Base-by-base conservation (phyloP, 2,329 filamentous ascomycete species). In the Blumeria hordei region DNA sequence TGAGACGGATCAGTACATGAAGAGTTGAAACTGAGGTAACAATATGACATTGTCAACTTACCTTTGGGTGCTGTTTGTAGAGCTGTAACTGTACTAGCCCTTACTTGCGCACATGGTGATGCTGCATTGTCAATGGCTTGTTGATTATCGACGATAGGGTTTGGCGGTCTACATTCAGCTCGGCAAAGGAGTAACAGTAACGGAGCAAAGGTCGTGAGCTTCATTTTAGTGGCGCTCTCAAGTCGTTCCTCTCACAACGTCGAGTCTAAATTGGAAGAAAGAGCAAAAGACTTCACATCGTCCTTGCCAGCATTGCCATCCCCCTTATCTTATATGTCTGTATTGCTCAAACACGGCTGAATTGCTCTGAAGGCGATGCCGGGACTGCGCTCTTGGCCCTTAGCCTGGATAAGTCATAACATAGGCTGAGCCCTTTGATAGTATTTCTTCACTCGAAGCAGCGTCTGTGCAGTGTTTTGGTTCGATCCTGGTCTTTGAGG, bases 1-100 rank as follows among this genome's bases (percentile, higher is more conserved):
- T 39, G 16, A 6, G 14, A 11, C 14, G 32, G 1, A 11, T 45
- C 16, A 45, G 43, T 21, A 11, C 28, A n/a, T 45, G 11, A 21
- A 45, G 21, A 28, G 21, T 18, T 21, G 21, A n/a, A 21, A 8
- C 14, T 16, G 6, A 8, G 1, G 16, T 16, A 21, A 18, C 4
- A 21, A 21, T 16, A 11, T 21, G 3, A 2, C 12, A 21, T 32
- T 28, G n/a, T 14, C 39, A 1, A 36, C 39, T 14, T 47, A 54
- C 50, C 52, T 47, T 45, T 53, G 10, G 52, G 43, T 6, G 45
- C 32, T 9, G 14, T 35, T 18, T 41, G n/a, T 18, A 55, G 16
- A 12, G 28, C 21, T 21, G 55, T 53, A 50, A 55, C 44, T 50
- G 57, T 55, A 11, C 57, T 59, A n/a, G 53, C 39, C 36, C 57